phyloP scores from a whole-genome alignment of 2,329 filamentous ascomycete genomes.

The Scedosporium dehoogii region DNA sequence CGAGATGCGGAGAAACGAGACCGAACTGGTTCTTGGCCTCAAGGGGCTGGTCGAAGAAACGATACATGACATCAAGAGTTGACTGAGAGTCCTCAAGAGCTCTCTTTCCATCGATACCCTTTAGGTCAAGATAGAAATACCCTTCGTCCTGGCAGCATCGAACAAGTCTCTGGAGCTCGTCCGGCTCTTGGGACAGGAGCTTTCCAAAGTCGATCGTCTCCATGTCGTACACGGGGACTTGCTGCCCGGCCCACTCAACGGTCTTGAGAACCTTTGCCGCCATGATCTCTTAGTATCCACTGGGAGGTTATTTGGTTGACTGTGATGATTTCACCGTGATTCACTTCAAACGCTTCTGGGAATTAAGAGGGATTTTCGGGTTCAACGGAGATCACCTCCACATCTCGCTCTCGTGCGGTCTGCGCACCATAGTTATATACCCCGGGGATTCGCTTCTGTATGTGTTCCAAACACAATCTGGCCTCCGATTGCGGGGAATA shows the following conservation, averaged over 20 bases:
- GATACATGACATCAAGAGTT: constrained; percentile 42
- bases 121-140: constrained; percentile 46
- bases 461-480: background rate
- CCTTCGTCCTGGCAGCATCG: constrained; percentile 39
- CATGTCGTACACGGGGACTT: constrained; percentile 40
- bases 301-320: no score
- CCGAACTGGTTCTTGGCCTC: constrained; percentile 48
- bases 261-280: constrained; percentile 17
- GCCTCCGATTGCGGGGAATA: background rate
- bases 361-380: no score
- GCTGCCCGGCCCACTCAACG: constrained; percentile 37
- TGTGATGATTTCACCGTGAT: no score
- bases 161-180: constrained; percentile 40
- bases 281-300: background rate
- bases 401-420: no score
- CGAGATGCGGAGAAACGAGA: constrained; percentile 41
- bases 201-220: constrained; percentile 40
- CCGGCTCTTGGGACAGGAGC: constrained; percentile 43
- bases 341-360: no score
- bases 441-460: no score
- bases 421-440: background rate
- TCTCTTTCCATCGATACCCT: constrained; percentile 40
- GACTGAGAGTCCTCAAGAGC: constrained; percentile 42
- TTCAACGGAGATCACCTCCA: no score
- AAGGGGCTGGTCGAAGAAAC: constrained; percentile 42